These are phyloP conservation scores for Phaseolus lunatus DNA, from an alignment of 306 rosid species.

Conservation along the genomic window DNA sequence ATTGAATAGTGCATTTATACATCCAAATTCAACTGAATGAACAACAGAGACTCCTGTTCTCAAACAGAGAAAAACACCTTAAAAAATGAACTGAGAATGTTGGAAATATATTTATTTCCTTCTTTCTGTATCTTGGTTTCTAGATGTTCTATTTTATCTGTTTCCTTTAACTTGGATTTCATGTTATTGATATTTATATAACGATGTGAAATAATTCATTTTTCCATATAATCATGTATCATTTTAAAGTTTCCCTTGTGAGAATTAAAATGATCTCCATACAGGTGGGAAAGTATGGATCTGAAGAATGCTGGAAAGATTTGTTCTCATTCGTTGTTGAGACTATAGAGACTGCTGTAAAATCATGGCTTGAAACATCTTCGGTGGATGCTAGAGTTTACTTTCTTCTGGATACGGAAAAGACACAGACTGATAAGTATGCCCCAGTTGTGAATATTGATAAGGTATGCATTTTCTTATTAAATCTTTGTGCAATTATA, in stretches of 20 bases:
- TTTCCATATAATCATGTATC: conserved; percentile 41
- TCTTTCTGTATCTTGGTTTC: conserved; percentile 37
- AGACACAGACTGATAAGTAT: conserved; percentile 81
- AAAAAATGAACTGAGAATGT: neutral
- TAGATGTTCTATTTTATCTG: conserved; percentile 40
- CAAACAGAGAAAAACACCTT: neutral
- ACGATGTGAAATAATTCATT: conserved; percentile 39
- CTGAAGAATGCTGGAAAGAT: conserved; percentile 80
- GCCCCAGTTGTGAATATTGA: conserved; percentile 92
- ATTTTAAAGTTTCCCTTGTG: conserved; percentile 39
- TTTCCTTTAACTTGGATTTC: conserved; percentile 28
- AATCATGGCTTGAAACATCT: conserved; percentile 86
- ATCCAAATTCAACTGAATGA: conserved; percentile 2
- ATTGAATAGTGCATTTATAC: neutral
- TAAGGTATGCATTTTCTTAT: conserved; percentile 65
- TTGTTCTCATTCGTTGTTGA: conserved; percentile 79
- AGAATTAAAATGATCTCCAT: conserved; percentile 53
- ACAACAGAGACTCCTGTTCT: neutral
- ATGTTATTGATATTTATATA: conserved; percentile 34
- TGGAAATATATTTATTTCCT: conserved; percentile 18
- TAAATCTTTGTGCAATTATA: conserved; percentile 13
- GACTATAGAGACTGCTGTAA: conserved; percentile 94
- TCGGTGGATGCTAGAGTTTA: conserved; percentile 87
- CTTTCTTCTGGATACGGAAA: conserved; percentile 88
- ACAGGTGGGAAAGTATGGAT: conserved; percentile 82